phyloP scores from a whole-genome alignment of 441 rosid species.

The Syzygium malaccense region DNA sequence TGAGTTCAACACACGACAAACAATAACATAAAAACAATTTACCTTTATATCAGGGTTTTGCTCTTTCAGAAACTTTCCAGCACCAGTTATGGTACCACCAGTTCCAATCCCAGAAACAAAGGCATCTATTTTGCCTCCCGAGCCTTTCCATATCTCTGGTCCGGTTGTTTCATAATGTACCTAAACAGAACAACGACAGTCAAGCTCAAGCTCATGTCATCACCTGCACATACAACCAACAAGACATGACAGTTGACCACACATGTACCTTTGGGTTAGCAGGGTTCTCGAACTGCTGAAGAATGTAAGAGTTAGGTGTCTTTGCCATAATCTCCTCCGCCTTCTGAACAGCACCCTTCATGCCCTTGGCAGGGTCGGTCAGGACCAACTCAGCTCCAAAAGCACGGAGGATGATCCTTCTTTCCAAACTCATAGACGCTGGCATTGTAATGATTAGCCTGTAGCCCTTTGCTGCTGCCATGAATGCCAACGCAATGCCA shows the following conservation, averaged over 20 bases:
- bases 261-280: conserved; percentile 72
- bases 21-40: neutral
- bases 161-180: conserved; percentile 89
- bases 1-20: neutral
- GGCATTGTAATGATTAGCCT: conserved; percentile 86
- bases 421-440: conserved; percentile 85
- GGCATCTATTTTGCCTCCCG: conserved; percentile 73
- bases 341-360: conserved; percentile 65
- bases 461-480: conserved; percentile 85
- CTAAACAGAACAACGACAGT: conserved; percentile 13
- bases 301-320: conserved; percentile 77
- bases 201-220: neutral
- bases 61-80: conserved; percentile 78
- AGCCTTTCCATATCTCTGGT: conserved; percentile 86
- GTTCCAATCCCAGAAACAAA: conserved; percentile 89
- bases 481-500: conserved; percentile 82
- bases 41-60: conserved; percentile 69
- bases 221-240: neutral
- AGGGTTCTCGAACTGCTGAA: conserved; percentile 81
- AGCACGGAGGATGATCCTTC: conserved; percentile 83
- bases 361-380: conserved; percentile 84
- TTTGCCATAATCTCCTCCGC: conserved; percentile 73
- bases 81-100: conserved; percentile 85
- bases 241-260: neutral
- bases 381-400: conserved; percentile 83